Evolutionary conservation across 2,329 filamentous ascomycete genomes (phyloP).

Genomic region (Leptosphaerulina australis): DNA sequence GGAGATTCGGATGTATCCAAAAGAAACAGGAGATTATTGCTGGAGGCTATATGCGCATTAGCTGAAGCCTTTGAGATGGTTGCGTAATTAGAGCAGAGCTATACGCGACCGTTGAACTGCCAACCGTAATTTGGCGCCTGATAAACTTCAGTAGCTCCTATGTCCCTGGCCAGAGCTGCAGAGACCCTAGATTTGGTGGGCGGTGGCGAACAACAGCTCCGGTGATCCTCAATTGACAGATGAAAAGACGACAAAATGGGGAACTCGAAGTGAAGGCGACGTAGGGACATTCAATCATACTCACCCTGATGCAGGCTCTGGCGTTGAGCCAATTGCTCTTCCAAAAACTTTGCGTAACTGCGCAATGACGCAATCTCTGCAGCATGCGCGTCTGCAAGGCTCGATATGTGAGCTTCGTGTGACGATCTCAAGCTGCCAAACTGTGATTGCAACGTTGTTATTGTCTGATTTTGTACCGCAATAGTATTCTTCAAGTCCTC

Average conservation of each 20-base stretch:
- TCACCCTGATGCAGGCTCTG: slow-evolving; percentile 40
- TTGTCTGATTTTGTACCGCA: slow-evolving; percentile 40
- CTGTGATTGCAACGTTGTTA: slow-evolving; percentile 43
- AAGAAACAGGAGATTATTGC: slow-evolving; percentile 35
- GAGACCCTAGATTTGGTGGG: background rate
- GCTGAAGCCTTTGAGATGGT: slow-evolving; percentile 19
- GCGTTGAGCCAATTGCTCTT: slow-evolving; percentile 41
- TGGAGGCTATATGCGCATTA: slow-evolving; percentile 33
- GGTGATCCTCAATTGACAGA: slow-evolving; percentile 5
- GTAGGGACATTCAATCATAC: slow-evolving; percentile 17
- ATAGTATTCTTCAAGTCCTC: slow-evolving; percentile 41
- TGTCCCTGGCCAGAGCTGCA: slow-evolving; percentile 12
- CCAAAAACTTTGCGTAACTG: slow-evolving; percentile 48
- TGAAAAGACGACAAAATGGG: background rate
- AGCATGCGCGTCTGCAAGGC: slow-evolving; percentile 47
- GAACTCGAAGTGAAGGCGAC: slow-evolving; percentile 7
- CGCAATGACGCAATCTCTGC: slow-evolving; percentile 49
- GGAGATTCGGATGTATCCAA: slow-evolving; percentile 32
- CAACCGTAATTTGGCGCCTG: slow-evolving; percentile 10
- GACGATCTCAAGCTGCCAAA: slow-evolving; percentile 45
- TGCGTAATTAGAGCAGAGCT: slow-evolving; percentile 17
- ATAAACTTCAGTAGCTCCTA: slow-evolving; percentile 13
- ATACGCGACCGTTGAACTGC: slow-evolving; percentile 12
- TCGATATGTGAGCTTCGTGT: slow-evolving; percentile 49
- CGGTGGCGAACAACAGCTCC: slow-evolving; percentile 15